Evolutionary conservation across 1,284 basidiomycete species (phyloP), one percentile per base, ranked within the genome.

Genomic region (Serendipita sp.): DNA sequence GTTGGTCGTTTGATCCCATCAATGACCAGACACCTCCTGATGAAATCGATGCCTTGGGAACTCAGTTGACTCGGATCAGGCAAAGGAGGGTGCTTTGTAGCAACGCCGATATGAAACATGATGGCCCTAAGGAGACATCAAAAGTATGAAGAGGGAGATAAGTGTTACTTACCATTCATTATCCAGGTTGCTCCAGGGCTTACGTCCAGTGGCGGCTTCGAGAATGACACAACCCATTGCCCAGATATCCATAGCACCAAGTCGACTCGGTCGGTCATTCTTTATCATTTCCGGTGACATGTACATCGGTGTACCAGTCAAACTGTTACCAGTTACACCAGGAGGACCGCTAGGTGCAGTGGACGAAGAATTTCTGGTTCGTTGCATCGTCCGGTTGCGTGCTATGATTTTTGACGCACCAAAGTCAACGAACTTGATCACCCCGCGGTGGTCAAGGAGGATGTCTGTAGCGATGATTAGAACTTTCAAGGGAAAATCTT

Each of bases 261-360:
- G 85, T 62, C 88, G 80, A 34, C 92, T 91, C 15, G 87, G 83
- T 67, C 79, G 85, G 68, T 91, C 88, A 69, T 87, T 93, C 75
- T 97, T 93, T 78, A 99, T 99, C 60, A 98, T 87, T 72, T 99
- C 96, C 1, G 96, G 96, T 8, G 93, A 95, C 91, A 99, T 97
- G 75, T 99, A 99, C 95, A 99, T 99, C 0, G 96, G 96, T 17
- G 96, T 99, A 12, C 96, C 96, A 1, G 95, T 97, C 38, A 97
- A 77, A 70, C 89, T 91, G 74, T 90, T 90, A 73, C 88, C 90
- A 29, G 22, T 69, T 70, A 64, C 68, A 61, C 64, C 69, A 30
- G 62, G 70, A 8, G 66, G 71, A 30, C 72, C 71, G n/a, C 10
- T 35, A 12, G 71, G 70, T 38, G 72, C 69, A 2, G 70, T 67